Conservation (phyloP, 257 asterid species). For the Coffea canephora region DNA sequence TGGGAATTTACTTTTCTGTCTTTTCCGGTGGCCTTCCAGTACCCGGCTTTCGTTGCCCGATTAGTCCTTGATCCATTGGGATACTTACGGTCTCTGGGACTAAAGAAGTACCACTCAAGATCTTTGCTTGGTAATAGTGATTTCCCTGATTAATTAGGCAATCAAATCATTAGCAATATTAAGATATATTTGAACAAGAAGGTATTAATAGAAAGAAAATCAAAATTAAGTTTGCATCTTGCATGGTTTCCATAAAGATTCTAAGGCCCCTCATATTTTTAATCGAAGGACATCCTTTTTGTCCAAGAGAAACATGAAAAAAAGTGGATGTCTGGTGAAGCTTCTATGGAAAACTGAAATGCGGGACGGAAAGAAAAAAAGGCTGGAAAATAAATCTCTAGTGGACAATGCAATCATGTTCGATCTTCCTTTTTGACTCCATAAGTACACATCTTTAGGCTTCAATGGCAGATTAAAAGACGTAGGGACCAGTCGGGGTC, state of each 20-base stretch:
- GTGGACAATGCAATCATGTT: slow-evolving; percentile 35
- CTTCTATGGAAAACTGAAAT: slow-evolving; percentile 14
- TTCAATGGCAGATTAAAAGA: slow-evolving; percentile 43
- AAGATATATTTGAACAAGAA: not conserved
- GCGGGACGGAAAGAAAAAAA: slow-evolving; percentile 26
- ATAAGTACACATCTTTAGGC: slow-evolving; percentile 38
- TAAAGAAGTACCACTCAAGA: slow-evolving; percentile 94
- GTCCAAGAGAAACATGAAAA: slow-evolving; percentile 1
- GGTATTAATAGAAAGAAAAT: not conserved
- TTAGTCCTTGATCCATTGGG: slow-evolving; percentile 97
- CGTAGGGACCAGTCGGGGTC: slow-evolving; percentile 47
- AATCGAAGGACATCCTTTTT: slow-evolving; percentile 6
- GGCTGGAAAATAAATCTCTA: slow-evolving; percentile 24
- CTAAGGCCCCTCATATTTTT: not conserved
- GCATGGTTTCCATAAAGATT: slow-evolving; percentile 4
- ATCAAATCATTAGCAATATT: not conserved
- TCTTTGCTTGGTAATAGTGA: slow-evolving; percentile 96
- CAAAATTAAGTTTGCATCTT: not conserved
- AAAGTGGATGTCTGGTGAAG: not conserved
- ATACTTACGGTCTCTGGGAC: slow-evolving; percentile 93
- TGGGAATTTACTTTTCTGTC: slow-evolving; percentile 89
- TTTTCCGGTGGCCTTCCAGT: slow-evolving; percentile 99
- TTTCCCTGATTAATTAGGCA: slow-evolving; percentile 46
- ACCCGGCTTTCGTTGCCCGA: slow-evolving; percentile 91
- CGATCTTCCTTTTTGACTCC: slow-evolving; percentile 44